A percentile compares a stretch with the other conserved stretches of the same genome.
phyloP scores from a whole-genome alignment of 208 protist species.

The Acanthamoeba healyi region DNA sequence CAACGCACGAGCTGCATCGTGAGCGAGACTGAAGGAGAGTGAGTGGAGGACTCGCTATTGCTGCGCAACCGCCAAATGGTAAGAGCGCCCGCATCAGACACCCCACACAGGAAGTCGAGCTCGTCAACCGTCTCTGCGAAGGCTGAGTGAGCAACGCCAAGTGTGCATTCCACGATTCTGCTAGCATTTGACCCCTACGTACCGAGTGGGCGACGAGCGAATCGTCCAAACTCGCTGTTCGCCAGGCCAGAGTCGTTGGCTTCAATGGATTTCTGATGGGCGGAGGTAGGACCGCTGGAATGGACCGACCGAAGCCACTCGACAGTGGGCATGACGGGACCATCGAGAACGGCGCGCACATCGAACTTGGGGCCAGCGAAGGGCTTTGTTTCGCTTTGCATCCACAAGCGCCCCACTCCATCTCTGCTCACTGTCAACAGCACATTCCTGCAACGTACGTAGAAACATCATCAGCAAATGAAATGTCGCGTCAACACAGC shows the following conservation, averaged over 20 bases:
- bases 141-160: too few relatives aligned
- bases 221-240: background rate
- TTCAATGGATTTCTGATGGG: background rate
- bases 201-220: slow-evolving; percentile 4
- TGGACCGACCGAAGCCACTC: background rate
- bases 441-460: background rate
- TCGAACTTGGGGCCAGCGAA: slow-evolving; percentile 33
- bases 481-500: background rate
- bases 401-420: slow-evolving; percentile 53
- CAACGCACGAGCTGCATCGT: slow-evolving; percentile 47
- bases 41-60: background rate
- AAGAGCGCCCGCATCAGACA: background rate
- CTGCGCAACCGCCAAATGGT: slow-evolving; percentile 45
- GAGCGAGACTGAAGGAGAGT: slow-evolving; percentile 15
- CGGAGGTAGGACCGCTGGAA: too few relatives aligned
- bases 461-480: background rate
- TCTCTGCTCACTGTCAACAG: slow-evolving; percentile 62
- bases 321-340: background rate
- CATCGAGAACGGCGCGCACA: slow-evolving; percentile 10
- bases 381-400: background rate
- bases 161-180: background rate
- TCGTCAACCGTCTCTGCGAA: slow-evolving; percentile 6
- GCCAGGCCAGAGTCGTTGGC: background rate
- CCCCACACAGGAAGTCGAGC: slow-evolving; percentile 47
- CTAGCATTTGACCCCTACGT: background rate